phyloP scores from a whole-genome alignment of 2,329 filamentous ascomycete species.

The Elsinoe batatas region DNA sequence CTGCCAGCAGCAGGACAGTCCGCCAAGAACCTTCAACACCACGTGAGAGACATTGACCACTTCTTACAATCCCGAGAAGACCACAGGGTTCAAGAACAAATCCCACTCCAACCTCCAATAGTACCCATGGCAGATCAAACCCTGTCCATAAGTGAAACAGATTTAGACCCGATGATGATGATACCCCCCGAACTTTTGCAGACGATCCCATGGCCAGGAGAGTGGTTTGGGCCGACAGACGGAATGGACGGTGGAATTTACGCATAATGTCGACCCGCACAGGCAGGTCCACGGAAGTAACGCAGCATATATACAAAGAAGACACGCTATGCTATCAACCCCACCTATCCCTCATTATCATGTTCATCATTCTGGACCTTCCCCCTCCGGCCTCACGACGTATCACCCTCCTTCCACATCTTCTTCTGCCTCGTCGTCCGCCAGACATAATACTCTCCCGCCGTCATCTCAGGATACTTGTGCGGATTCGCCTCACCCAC shows the following conservation, averaged over 20 bases:
- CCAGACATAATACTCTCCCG: slow-evolving; percentile 26
- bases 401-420: slow-evolving; percentile 7
- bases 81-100: background rate
- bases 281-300: no score
- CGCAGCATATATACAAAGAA: background rate
- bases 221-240: background rate
- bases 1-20: background rate
- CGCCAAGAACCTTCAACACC: background rate
- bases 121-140: background rate
- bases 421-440: slow-evolving; percentile 13
- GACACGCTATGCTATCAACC: background rate
- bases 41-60: slow-evolving; percentile 1
- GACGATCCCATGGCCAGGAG: slow-evolving; percentile 4
- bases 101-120: background rate
- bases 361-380: no score
- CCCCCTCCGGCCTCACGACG: background rate
- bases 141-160: background rate
- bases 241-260: slow-evolving; percentile 1
- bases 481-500: slow-evolving; percentile 24
- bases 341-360: no score
- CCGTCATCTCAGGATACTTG: slow-evolving; percentile 29
- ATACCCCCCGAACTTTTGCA: background rate
- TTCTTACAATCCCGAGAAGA: slow-evolving; percentile 5
- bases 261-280: no score
- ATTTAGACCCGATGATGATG: slow-evolving; percentile 8